Conservation (phyloP, 2,329 filamentous ascomycete species). For the Diaporthe capsici region DNA sequence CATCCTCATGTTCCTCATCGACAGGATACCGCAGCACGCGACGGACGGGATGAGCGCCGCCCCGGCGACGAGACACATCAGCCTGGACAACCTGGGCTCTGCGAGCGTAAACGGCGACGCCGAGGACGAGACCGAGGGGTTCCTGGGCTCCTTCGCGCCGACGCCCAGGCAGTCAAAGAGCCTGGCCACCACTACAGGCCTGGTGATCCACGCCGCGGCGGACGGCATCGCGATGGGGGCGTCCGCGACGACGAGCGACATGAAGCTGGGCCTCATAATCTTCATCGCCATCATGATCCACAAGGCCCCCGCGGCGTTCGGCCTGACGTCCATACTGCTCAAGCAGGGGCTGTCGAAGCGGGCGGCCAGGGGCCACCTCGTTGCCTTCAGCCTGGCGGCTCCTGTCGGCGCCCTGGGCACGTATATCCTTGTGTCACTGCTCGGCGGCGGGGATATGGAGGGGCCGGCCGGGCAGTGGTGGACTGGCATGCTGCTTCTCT, state of each 20-base stretch:
- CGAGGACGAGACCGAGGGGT: slow-evolving; percentile 71
- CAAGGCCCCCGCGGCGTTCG: slow-evolving; percentile 96
- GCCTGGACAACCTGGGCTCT: slow-evolving; percentile 80
- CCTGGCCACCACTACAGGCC: slow-evolving; percentile 88
- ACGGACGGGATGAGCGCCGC: slow-evolving; percentile 74
- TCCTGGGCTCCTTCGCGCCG: slow-evolving; percentile 70
- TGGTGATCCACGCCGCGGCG: slow-evolving; percentile 96
- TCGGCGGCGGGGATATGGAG: slow-evolving; percentile 73
- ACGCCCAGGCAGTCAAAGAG: slow-evolving; percentile 72
- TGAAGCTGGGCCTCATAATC: slow-evolving; percentile 87
- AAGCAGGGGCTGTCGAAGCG: slow-evolving; percentile 93
- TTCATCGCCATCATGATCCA: slow-evolving; percentile 98
- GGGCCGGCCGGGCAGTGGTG: slow-evolving; percentile 82
- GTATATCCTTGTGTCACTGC: slow-evolving; percentile 82
- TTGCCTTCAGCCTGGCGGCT: slow-evolving; percentile 92
- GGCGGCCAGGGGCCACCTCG: slow-evolving; percentile 84
- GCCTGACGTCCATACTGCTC: slow-evolving; percentile 88
- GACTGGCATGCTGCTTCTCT: slow-evolving; percentile 93
- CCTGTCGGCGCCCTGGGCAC: slow-evolving; percentile 88
- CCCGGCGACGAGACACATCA: slow-evolving; percentile 85
- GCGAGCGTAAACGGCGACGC: slow-evolving; percentile 54
- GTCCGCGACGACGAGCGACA: slow-evolving; percentile 81
- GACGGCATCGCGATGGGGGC: slow-evolving; percentile 97
- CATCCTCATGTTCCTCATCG: slow-evolving; percentile 96
- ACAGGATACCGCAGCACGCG: slow-evolving; percentile 83